Percentiles rank a stretch among this genome's conserved stretches.
phyloP scores from a whole-genome alignment of 2,329 filamentous ascomycete species.

The Nemania sp. region DNA sequence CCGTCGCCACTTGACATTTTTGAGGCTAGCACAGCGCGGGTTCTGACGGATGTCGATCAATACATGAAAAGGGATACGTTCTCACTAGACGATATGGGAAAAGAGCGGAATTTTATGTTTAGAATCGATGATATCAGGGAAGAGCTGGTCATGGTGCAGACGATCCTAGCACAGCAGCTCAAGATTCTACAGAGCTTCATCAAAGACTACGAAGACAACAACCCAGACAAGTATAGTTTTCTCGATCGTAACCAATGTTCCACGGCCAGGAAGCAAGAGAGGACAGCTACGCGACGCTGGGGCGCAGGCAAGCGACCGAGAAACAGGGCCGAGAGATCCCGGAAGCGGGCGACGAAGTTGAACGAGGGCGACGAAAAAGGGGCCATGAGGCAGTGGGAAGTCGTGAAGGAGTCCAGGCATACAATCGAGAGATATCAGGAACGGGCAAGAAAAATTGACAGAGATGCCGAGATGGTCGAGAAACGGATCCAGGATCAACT shows the following conservation, averaged over 20 bases:
- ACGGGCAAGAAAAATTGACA: no score
- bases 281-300: no score
- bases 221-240: neutral
- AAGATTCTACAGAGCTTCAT: slow-evolving; percentile 4
- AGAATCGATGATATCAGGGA: slow-evolving; percentile 17
- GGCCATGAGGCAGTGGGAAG: no score
- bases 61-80: neutral
- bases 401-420: no score
- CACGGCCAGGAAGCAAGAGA: no score
- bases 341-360: no score
- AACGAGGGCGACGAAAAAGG: no score
- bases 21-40: neutral
- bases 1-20: slow-evolving; percentile 13
- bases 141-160: slow-evolving; percentile 16
- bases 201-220: neutral
- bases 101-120: slow-evolving; percentile 8
- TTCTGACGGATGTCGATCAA: neutral
- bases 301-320: no score
- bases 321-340: no score
- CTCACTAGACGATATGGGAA: neutral
- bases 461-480: neutral
- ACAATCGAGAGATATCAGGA: no score
- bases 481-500: neutral
- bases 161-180: slow-evolving; percentile 9
- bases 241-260: no score